phyloP scores from a whole-genome alignment of 805 yeast genomes.

The Clavispora santaluciae region DNA sequence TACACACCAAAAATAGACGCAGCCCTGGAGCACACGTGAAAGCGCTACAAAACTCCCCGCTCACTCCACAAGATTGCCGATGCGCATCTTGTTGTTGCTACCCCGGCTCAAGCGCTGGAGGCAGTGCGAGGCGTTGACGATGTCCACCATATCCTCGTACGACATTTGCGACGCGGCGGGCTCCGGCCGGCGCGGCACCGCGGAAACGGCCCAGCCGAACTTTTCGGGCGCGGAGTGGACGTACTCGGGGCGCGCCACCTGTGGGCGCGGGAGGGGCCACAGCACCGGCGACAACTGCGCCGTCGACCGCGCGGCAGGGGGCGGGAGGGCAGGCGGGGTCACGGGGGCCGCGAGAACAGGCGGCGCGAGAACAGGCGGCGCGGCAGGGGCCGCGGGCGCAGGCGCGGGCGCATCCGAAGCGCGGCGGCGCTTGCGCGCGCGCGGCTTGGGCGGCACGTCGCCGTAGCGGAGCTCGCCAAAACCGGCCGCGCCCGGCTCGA shows the following conservation, averaged over 20 bases:
- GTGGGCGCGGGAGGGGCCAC: neutral
- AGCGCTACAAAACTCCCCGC: neutral
- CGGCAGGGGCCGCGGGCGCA: neutral
- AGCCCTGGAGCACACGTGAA: too few species aligned
- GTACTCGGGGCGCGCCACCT: neutral
- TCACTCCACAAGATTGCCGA: neutral
- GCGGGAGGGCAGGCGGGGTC: neutral
- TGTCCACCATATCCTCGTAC: conserved; percentile 4
- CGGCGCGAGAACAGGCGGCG: neutral
- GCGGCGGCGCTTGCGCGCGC: neutral
- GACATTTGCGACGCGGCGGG: neutral
- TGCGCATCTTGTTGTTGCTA: conserved; percentile 1
- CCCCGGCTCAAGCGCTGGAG: conserved; percentile 3
- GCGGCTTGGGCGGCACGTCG: conserved; percentile 10
- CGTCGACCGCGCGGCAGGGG: neutral
- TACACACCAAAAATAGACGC: too few species aligned
- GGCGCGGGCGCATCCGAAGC: too few species aligned
- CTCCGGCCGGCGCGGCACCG: conserved; percentile 1
- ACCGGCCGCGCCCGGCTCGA: conserved; percentile 55
- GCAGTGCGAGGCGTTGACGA: conserved; percentile 4
- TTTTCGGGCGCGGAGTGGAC: neutral
- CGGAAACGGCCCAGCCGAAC: neutral
- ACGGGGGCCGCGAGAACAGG: neutral
- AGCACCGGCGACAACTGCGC: neutral
- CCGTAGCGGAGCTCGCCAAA: conserved; percentile 58